Evolutionary conservation across 2,329 filamentous ascomycete genomes (phyloP).

Genomic region (Trichoderma oligosporum): DNA sequence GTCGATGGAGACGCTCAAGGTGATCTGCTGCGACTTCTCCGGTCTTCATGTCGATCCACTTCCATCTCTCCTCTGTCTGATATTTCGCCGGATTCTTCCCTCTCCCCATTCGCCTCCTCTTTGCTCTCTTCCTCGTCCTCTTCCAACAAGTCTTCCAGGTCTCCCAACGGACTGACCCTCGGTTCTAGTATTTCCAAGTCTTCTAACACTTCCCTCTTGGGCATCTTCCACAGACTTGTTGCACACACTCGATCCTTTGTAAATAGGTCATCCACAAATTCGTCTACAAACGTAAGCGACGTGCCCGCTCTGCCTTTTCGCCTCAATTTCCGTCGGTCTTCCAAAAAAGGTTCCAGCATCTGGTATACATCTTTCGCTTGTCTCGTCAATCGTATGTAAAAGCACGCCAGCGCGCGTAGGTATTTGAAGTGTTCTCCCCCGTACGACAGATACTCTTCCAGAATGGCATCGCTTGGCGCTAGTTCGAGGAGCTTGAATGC

Average conservation of each 20-base stretch:
- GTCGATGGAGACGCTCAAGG: conserved; percentile 23
- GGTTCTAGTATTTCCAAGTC: conserved; percentile 86
- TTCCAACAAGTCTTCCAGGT: conserved; percentile 67
- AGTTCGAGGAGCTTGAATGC: conserved; percentile 93
- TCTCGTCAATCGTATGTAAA: conserved; percentile 89
- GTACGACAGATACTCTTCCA: conserved; percentile 74
- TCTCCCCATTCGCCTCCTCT: conserved; percentile 24
- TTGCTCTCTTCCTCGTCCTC: conserved; percentile 42
- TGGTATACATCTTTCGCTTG: conserved; percentile 75
- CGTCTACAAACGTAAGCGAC: conserved; percentile 75
- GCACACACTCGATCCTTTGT: conserved; percentile 86
- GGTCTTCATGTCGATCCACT: conserved; percentile 34
- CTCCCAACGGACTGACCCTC: conserved; percentile 76
- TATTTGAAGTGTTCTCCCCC: conserved; percentile 80
- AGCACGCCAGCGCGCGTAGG: conserved; percentile 80
- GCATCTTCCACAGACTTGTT: conserved; percentile 89
- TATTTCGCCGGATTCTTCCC: conserved; percentile 42
- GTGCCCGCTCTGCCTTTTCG: conserved; percentile 71
- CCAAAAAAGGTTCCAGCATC: conserved; percentile 75
- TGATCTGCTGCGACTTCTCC: conserved; percentile 28
- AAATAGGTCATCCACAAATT: conserved; percentile 89
- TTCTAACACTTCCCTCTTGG: conserved; percentile 75
- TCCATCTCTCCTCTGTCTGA: conserved; percentile 39
- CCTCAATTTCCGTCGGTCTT: conserved; percentile 79
- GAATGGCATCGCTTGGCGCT: conserved; percentile 71